phyloP scores from a whole-genome alignment of 169 alveolate genomes.

The Cryptosporidium sp. region DNA sequence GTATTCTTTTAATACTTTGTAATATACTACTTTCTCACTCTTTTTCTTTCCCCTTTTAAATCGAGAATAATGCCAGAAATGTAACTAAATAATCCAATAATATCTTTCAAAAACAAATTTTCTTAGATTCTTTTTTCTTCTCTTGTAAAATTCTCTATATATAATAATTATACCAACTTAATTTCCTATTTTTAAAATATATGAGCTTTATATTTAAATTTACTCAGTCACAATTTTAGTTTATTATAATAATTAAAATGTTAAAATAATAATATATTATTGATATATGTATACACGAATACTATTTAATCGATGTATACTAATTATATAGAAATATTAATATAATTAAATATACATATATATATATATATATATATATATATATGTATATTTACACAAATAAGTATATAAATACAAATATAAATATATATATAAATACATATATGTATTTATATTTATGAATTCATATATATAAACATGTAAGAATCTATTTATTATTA shows the following conservation, averaged over 20 bases:
- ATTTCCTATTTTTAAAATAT: not conserved
- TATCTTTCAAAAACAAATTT: not conserved
- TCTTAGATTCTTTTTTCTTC: not conserved
- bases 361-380: too few species aligned
- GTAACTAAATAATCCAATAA: not conserved
- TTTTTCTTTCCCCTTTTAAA: too few species aligned
- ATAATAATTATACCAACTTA: not conserved
- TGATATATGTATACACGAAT: not conserved
- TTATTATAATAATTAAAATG: too few species aligned
- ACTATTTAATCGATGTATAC: not conserved
- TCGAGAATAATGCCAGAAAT: not conserved
- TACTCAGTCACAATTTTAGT: too few species aligned
- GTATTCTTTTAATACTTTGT: not conserved
- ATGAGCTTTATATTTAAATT: not conserved
- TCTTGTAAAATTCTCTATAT: not conserved
- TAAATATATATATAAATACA: too few species aligned
- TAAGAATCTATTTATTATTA: not conserved
- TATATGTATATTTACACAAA: too few species aligned
- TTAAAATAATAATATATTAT: too few species aligned
- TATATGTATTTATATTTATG: too few species aligned
- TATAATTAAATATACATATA: too few species aligned
- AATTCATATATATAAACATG: not conserved
- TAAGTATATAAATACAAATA: too few species aligned
- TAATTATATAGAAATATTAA: too few species aligned
- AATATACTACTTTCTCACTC: too few species aligned